A percentile compares a stretch with the other conserved stretches of the same genome.
These are phyloP conservation scores for Theobroma grandiflorum DNA, from an alignment of 441 rosid genomes.

Conservation along the genomic window DNA sequence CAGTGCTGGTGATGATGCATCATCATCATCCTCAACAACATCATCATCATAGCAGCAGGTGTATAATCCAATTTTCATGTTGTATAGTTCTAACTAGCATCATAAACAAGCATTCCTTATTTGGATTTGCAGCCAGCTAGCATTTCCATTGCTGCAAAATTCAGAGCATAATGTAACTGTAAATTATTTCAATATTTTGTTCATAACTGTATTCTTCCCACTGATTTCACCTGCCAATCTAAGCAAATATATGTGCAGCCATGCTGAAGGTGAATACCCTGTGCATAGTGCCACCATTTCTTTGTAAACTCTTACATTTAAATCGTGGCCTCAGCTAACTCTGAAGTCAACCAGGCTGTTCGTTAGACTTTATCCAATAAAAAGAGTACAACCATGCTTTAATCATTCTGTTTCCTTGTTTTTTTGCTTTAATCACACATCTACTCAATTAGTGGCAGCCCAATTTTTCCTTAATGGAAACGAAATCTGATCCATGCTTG, in stretches of 20 bases:
- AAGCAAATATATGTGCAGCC: background rate
- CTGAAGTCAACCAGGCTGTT: slow-evolving; percentile 7
- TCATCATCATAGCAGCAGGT: slow-evolving; percentile 25
- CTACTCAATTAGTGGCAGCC: slow-evolving; percentile 9
- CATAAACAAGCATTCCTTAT: background rate
- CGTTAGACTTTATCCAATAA: background rate
- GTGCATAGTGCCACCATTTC: background rate
- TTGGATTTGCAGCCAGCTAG: background rate
- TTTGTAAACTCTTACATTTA: background rate
- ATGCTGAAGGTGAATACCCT: too few relatives aligned
- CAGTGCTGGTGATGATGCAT: slow-evolving; percentile 31
- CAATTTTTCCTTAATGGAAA: slow-evolving; percentile 10
- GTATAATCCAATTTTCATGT: slow-evolving; percentile 10
- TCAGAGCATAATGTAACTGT: background rate
- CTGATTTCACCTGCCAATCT: background rate
- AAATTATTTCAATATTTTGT: background rate
- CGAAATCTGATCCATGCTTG: slow-evolving; percentile 17
- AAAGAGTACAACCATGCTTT: background rate
- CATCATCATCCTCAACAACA: background rate
- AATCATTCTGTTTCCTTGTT: background rate
- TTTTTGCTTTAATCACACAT: slow-evolving; percentile 27
- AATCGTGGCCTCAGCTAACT: slow-evolving; percentile 9
- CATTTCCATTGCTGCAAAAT: slow-evolving; percentile 7
- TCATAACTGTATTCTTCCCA: background rate
- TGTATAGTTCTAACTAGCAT: slow-evolving; percentile 2